Percentiles rank a stretch among this genome's conserved stretches.
These are phyloP conservation scores for Coemansia sp. DNA, from an alignment of 192 early-diverging fungal genomes.

Conservation along the genomic window DNA sequence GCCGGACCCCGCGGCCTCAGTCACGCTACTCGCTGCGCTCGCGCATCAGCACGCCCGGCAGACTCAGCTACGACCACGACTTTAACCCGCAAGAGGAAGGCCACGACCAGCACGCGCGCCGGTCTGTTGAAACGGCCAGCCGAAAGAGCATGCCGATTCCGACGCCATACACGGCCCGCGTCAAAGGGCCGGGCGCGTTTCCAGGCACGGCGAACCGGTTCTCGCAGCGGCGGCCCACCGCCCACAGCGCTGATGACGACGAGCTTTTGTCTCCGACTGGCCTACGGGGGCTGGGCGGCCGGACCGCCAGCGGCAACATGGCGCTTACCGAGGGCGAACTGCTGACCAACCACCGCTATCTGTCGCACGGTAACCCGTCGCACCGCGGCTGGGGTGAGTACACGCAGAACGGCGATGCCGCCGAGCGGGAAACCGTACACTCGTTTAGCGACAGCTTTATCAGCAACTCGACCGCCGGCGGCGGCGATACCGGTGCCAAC, in stretches of 20 bases:
- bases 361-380: slow-evolving; percentile 15
- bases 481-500: neutral
- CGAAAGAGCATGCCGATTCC: slow-evolving; percentile 5
- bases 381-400: slow-evolving; percentile 48
- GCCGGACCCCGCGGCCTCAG: slow-evolving; percentile 8
- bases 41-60: slow-evolving; percentile 19
- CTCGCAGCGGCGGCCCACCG: slow-evolving; percentile 34
- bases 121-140: slow-evolving; percentile 8
- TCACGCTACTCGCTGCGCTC: slow-evolving; percentile 35
- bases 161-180: slow-evolving; percentile 45
- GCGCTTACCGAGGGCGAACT: slow-evolving; percentile 20
- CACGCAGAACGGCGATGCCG: slow-evolving; percentile 9
- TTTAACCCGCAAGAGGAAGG: slow-evolving; percentile 22
- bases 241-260: slow-evolving; percentile 10
- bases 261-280: slow-evolving; percentile 23
- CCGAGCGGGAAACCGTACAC: slow-evolving; percentile 24
- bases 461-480: slow-evolving; percentile 41
- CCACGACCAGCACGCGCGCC: slow-evolving; percentile 13
- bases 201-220: slow-evolving; percentile 46
- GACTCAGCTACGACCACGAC: slow-evolving; percentile 29
- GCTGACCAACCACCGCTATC: slow-evolving; percentile 30
- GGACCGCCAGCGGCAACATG: slow-evolving; percentile 19
- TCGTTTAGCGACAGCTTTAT: slow-evolving; percentile 47
- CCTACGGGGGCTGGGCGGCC: slow-evolving; percentile 3
- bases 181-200: slow-evolving; percentile 48